Conservation (phyloP, 148 eudicot species). For the Heliosperma pusillum region DNA sequence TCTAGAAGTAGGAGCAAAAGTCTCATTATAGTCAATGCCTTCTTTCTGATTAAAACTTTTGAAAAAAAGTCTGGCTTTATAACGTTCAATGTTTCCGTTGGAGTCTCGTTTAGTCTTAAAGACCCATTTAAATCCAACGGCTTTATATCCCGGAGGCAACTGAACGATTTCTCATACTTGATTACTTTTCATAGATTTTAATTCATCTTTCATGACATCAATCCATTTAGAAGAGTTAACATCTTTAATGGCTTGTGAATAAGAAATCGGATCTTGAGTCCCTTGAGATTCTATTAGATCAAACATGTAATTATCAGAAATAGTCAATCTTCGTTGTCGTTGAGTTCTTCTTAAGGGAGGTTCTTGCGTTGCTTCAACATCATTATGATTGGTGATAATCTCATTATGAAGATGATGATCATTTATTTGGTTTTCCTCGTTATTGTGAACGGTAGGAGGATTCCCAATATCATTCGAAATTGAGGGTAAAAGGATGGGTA, state of each 20-base stretch:
- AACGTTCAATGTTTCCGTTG: no score
- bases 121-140: no score
- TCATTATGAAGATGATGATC: neutral
- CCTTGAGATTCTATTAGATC: neutral
- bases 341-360: neutral
- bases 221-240: no score
- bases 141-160: no score
- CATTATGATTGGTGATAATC: neutral
- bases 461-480: neutral
- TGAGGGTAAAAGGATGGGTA: neutral
- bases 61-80: no score
- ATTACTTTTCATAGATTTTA: no score
- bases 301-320: neutral
- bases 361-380: neutral
- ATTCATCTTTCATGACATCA: no score
- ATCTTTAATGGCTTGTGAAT: neutral
- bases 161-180: no score
- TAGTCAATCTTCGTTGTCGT: neutral
- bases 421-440: neutral
- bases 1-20: no score
- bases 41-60: no score
- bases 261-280: neutral
- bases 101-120: no score
- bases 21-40: no score
- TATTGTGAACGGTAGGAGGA: neutral